Percentiles rank a stretch among this genome's conserved stretches.
These are phyloP conservation scores for Xylaria multiplex DNA, from an alignment of 2,329 filamentous ascomycete genomes.

Conservation along the genomic window DNA sequence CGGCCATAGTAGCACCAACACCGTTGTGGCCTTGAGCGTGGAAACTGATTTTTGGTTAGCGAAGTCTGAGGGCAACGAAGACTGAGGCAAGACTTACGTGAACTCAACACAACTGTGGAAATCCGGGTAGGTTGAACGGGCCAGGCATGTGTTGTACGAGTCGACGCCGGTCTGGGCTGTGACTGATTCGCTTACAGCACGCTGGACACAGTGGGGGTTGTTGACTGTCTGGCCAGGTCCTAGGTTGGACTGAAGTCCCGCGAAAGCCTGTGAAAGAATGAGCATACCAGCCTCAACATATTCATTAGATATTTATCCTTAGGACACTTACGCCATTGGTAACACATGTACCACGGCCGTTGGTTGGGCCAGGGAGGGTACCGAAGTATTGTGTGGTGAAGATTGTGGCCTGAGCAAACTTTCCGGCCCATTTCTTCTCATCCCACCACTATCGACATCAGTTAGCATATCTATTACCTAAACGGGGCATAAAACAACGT, in stretches of 20 bases:
- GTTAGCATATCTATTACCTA: constrained; percentile 3
- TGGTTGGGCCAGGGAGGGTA: constrained; percentile 41
- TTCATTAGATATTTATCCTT: neutral
- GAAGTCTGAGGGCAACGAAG: neutral
- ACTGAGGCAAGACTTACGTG: constrained; percentile 40
- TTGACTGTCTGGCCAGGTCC: constrained; percentile 44
- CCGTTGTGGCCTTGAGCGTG: constrained; percentile 51
- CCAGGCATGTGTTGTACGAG: constrained; percentile 43
- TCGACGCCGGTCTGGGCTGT: constrained; percentile 44
- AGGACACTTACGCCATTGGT: constrained; percentile 40
- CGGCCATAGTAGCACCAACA: constrained; percentile 48
- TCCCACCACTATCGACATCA: constrained; percentile 46
- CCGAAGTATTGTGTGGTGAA: constrained; percentile 48
- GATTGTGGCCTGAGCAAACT: constrained; percentile 44
- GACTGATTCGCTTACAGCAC: constrained; percentile 45
- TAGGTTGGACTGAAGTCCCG: constrained; percentile 40
- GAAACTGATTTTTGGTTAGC: constrained; percentile 41
- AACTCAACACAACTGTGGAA: constrained; percentile 48
- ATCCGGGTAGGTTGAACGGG: constrained; percentile 45
- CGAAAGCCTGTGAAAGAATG: constrained; percentile 40
- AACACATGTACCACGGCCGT: constrained; percentile 46
- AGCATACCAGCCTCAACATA: constrained; percentile 2
- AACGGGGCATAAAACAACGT: neutral
- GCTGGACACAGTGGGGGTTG: constrained; percentile 49
- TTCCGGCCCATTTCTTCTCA: constrained; percentile 50